These are phyloP conservation scores for Alternaria brassicicola DNA, from an alignment of 2,329 filamentous ascomycete genomes.

Conservation along the genomic window DNA sequence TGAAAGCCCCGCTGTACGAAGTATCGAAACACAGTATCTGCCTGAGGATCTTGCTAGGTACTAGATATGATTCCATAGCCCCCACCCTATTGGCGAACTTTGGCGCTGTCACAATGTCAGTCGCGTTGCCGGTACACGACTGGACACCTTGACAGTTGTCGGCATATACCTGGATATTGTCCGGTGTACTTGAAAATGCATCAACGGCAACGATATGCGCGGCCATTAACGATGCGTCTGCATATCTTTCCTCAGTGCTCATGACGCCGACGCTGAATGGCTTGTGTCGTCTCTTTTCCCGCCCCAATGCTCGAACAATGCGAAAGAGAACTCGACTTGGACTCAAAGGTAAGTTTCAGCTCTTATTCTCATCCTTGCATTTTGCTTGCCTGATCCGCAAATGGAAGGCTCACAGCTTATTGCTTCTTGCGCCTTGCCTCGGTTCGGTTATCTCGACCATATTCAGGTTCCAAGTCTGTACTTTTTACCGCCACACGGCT, in stretches of 20 bases:
- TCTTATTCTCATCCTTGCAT: neutral
- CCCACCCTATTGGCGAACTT: neutral
- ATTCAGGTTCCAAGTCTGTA: conserved; percentile 1
- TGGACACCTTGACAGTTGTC: neutral
- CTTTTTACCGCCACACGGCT: conserved; percentile 6
- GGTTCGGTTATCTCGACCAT: neutral
- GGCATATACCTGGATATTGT: neutral
- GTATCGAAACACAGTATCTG: neutral
- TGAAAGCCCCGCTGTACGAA: neutral
- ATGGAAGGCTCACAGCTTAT: neutral
- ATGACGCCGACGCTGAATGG: neutral
- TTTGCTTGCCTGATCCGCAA: neutral
- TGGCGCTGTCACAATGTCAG: neutral
- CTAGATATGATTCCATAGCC: neutral
- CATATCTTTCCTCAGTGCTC: neutral
- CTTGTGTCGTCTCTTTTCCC: neutral
- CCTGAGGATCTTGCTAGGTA: neutral
- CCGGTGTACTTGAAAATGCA: neutral
- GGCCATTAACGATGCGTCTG: neutral
- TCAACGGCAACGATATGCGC: neutral
- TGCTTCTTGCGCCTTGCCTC: conserved; percentile 1
- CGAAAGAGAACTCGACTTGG: neutral
- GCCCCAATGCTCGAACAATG: neutral
- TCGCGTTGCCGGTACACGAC: neutral
- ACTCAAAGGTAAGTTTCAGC: neutral